Evolutionary conservation across 768 basidiomycete genomes (phyloP), one percentile per base, ranked within the genome.

Genomic region (Phlebiopsis gigantea): DNA sequence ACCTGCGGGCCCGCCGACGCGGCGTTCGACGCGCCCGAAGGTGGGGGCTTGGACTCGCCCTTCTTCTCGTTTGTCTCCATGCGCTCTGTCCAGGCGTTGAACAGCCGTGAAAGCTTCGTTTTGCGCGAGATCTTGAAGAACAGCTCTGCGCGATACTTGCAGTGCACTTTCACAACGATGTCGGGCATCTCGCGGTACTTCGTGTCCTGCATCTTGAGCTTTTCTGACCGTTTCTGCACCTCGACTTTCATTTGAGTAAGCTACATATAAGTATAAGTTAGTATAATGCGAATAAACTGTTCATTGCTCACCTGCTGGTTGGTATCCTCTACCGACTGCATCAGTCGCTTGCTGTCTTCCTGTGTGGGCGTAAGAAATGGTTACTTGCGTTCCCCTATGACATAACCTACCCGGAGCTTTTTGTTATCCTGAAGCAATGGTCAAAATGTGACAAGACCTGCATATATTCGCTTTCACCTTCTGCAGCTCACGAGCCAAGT

Each of bases 121-220:
- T 93, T 93, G 68, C 92, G 87, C 8, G 89, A 90, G 62, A 94
- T 90, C 71, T 92, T 93, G 82, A 94, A 94, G 75, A 90, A 92
- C 42, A 94, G 79, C 65, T 94, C 91, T 4, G 91, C 90, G 45
- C 92, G 88, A 68, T 93, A 93, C 63, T 87, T 86, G 71, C 91
- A 93, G 49, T 88, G 77, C 61, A 94, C 90, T 69, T 91, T 93
- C 72, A 93, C 84, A 51, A 93, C 86, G 58, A 93, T 90, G 67
- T 94, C 89, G n/a, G 89, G 88, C 78, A 83, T 84, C 70, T 92
- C 90, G 56, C 86, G 84, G 66, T 84, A 90, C 70, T 91, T 92
- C 64, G 80, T 76, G 64, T 91, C 90, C 63, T 88, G 88, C 28
- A 84, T 71, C 69, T 85, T 89, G 46, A 83, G 88, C 67, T 84